Evolutionary conservation across 177 flowering plant species (phyloP).

Genomic region (Vitis hybrid): DNA sequence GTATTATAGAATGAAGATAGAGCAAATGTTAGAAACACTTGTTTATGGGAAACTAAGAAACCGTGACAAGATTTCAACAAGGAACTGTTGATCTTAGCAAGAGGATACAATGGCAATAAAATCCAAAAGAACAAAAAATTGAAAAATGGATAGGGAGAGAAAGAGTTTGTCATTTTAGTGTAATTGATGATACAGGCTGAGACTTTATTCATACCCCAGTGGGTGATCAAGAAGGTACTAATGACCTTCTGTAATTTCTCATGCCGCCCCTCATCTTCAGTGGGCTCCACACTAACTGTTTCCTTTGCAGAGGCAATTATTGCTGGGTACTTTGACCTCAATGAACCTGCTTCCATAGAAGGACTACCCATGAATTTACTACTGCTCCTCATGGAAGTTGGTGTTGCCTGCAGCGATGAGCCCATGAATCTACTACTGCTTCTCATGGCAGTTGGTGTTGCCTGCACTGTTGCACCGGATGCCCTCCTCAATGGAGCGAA

Average conservation of each 20-base stretch:
- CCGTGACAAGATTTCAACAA: no score
- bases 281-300: constrained; percentile 77
- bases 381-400: constrained; percentile 22
- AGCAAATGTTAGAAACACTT: no score
- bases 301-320: constrained; percentile 64
- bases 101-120: constrained; percentile 3
- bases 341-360: constrained; percentile 46
- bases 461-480: constrained; percentile 27
- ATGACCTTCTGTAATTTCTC: constrained; percentile 43
- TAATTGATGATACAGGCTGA: neutral
- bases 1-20: no score
- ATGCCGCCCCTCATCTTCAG: constrained; percentile 40
- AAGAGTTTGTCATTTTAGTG: neutral
- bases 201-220: constrained; percentile 3
- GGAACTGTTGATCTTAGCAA: no score
- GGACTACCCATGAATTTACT: constrained; percentile 82
- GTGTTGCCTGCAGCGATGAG: no score
- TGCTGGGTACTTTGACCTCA: constrained; percentile 68
- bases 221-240: constrained; percentile 30
- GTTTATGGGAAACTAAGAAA: no score
- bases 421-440: constrained; percentile 68
- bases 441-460: constrained; percentile 43
- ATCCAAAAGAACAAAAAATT: constrained; percentile 9
- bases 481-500: constrained; percentile 42
- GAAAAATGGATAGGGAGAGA: neutral